Evolutionary conservation across 1,284 basidiomycete genomes (phyloP).

Genomic region (Ganoderma leucocontextum): DNA sequence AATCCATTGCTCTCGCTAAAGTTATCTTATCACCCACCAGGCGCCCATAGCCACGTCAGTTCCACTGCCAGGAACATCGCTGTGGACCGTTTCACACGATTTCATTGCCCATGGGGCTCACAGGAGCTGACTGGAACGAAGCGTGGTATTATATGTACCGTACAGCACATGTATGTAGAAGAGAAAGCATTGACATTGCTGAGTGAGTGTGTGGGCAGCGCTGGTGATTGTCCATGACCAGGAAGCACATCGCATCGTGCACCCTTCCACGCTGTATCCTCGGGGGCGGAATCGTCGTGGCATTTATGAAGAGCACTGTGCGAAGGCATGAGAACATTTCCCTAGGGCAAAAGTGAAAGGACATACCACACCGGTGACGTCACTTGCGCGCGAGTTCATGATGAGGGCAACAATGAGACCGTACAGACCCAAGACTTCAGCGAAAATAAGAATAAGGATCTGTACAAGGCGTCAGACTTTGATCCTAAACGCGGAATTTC

Average conservation of each 20-base stretch:
- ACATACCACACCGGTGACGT: slow-evolving; percentile 37
- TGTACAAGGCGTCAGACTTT: slow-evolving; percentile 29
- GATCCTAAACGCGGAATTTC: not conserved
- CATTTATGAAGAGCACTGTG: slow-evolving; percentile 32
- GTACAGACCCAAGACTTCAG: slow-evolving; percentile 85
- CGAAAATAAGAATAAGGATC: slow-evolving; percentile 84
- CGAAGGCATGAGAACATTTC: not conserved
- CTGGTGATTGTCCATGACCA: slow-evolving; percentile 22
- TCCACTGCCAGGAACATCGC: not conserved
- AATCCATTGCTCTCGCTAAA: not conserved
- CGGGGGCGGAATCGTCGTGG: not conserved
- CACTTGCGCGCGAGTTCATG: slow-evolving; percentile 74
- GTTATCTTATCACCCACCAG: slow-evolving; percentile 27
- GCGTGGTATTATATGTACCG: slow-evolving; percentile 36
- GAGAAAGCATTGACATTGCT: slow-evolving; percentile 24
- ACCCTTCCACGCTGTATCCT: slow-evolving; percentile 18
- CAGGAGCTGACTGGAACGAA: slow-evolving; percentile 1
- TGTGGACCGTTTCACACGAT: not conserved
- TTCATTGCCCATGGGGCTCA: not conserved
- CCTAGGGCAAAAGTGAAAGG: not conserved
- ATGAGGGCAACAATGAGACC: slow-evolving; percentile 91
- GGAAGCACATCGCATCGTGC: slow-evolving; percentile 7
- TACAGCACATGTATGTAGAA: slow-evolving; percentile 34
- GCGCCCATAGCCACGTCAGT: slow-evolving; percentile 31
- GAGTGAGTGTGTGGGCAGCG: slow-evolving; percentile 19